Base-by-base conservation (phyloP, 2,329 filamentous ascomycete species). In the Diaporthe vexans region DNA sequence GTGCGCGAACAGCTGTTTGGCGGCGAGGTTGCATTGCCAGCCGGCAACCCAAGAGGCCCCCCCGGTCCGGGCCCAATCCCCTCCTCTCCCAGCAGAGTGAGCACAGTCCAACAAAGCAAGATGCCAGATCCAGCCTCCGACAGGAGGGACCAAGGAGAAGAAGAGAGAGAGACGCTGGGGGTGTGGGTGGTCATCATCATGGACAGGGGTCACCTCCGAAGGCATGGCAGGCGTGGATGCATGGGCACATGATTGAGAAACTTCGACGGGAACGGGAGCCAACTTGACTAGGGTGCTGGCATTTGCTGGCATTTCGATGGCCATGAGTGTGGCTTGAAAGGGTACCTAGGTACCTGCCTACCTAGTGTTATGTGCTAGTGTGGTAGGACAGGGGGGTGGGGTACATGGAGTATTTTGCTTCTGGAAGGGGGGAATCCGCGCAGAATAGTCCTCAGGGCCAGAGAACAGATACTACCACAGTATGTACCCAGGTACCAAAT, bases 201-300 rank as follows among this genome's bases (percentile, higher is more conserved):
- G 26, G 58, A 19, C n/a, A 59, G 58, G 40, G n/a, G 21, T 9
- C 19, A 15, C 2, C 40, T 37, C 37, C 37, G 37, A 43, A n/a
- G 46, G 21, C n/a, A 40, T 19, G 37, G 37, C 21, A 52, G 48
- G n/a, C n/a, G n/a, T 52, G 48, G 48, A 52, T 21, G 48, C n/a
- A 37, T 37, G n/a, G 56, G 63, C 63, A 68, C 63, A 68, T 68
- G 63, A 68, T 68, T 68, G 48, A 54, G 63, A 68, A 54, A 68
- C 63, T 40, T 54, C n/a, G 63, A 68, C 63, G 63, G 63, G 63
- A 54, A 68, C 63, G 63, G 63, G 63, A 68, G 43, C 63, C 21
- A 68, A 54, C 63, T 54, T 54, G 63, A 37, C 40, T 54, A 54
- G 63, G 63, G 21, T 33, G 59, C 59, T 63, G 46, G 63, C 46